phyloP scores from a whole-genome alignment of 2,329 filamentous ascomycete genomes.

The Penicillium sp. region DNA sequence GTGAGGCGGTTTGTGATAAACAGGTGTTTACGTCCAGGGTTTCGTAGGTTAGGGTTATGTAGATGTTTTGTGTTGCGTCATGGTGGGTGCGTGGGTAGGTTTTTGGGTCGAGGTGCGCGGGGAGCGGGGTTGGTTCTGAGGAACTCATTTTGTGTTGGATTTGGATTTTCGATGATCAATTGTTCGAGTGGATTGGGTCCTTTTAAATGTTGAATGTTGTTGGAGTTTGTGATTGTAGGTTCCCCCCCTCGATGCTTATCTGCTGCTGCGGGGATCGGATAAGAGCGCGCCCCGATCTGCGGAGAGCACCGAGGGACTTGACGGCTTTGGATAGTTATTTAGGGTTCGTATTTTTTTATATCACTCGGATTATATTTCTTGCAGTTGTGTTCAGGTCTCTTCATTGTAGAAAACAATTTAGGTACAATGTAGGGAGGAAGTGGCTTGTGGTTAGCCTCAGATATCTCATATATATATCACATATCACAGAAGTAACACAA shows the following conservation, averaged over 20 bases:
- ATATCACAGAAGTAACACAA: constrained; percentile 27
- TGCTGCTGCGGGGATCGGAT: constrained; percentile 24
- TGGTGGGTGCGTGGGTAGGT: constrained; percentile 42
- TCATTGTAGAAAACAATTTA: neutral
- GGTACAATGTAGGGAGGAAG: neutral
- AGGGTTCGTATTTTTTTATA: neutral
- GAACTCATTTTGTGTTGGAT: constrained; percentile 11
- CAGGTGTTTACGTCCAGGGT: constrained; percentile 37
- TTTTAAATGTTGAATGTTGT: neutral
- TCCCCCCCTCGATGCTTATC: constrained; percentile 16
- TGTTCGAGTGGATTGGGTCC: neutral
- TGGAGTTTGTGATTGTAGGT: neutral
- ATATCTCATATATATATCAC: constrained; percentile 2
- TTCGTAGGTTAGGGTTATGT: constrained; percentile 44
- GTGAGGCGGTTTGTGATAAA: constrained; percentile 40
- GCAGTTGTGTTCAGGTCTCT: neutral
- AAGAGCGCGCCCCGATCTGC: constrained; percentile 12
- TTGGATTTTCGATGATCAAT: neutral
- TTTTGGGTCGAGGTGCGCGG: constrained; percentile 37
- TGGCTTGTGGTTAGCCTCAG: neutral
- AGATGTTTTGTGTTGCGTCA: constrained; percentile 35
- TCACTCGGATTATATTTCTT: neutral
- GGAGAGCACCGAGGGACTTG: constrained; percentile 11
- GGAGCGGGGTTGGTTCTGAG: constrained; percentile 12
- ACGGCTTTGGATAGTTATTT: neutral